phyloP scores from a whole-genome alignment of 257 asterid species.

The Petunia axillaris region DNA sequence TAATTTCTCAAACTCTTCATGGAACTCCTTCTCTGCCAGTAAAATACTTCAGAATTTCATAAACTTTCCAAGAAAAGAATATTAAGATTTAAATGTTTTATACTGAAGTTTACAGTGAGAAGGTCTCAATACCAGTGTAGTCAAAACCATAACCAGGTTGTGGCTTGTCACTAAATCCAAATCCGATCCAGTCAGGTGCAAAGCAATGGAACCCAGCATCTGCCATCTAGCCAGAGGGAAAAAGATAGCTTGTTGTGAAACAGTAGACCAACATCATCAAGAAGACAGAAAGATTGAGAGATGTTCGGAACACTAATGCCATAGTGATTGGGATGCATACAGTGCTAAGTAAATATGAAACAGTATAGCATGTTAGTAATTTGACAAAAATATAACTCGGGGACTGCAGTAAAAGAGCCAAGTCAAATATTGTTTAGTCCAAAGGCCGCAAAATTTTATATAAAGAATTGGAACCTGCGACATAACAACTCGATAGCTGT shows the following conservation, averaged over 20 bases:
- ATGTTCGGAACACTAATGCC: conserved; percentile 1
- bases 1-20: conserved; percentile 82
- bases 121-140: conserved; percentile 66
- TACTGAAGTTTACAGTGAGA: conserved; percentile 1
- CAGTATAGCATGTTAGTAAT: not conserved
- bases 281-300: conserved; percentile 15
- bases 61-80: conserved; percentile 20
- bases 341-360: conserved; percentile 7
- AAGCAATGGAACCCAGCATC: conserved; percentile 88
- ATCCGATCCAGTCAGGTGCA: conserved; percentile 99
- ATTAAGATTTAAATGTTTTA: conserved; percentile 7
- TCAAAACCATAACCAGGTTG: conserved; percentile 96
- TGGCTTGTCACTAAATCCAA: conserved; percentile 95
- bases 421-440: not conserved
- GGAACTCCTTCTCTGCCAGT: conserved; percentile 88
- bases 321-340: not conserved
- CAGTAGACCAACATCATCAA: conserved; percentile 23
- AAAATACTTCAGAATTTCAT: conserved; percentile 32
- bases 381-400: not conserved
- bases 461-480: conserved; percentile 66
- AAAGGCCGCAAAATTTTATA: conserved; percentile 15
- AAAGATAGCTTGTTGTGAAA: conserved; percentile 15
- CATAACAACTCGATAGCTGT: conserved; percentile 93
- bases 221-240: conserved; percentile 61
- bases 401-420: not conserved